Evolutionary conservation across 139 green algal genomes (phyloP).

Genomic region (Nannochloris sp.): DNA sequence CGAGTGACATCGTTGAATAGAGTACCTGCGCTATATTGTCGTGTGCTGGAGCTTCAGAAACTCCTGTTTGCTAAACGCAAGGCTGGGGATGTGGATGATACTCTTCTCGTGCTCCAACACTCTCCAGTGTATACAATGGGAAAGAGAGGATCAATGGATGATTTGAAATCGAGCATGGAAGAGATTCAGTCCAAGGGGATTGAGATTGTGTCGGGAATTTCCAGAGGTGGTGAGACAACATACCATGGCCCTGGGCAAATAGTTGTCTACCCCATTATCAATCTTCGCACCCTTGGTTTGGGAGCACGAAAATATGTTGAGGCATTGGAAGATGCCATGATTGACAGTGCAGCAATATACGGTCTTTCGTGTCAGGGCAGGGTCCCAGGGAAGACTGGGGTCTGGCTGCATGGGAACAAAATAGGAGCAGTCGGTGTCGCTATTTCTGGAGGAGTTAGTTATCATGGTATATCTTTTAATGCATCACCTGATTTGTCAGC

Average conservation of each 20-base stretch:
- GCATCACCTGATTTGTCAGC: slow-evolving; percentile 54
- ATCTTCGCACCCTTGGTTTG: slow-evolving; percentile 46
- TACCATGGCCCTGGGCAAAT: slow-evolving; percentile 88
- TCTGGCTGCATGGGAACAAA: slow-evolving; percentile 84
- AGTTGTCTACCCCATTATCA: slow-evolving; percentile 85
- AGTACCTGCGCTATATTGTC: slow-evolving; percentile 11
- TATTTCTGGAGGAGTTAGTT: slow-evolving; percentile 72
- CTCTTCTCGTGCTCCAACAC: slow-evolving; percentile 61
- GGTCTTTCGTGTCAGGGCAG: slow-evolving; percentile 42
- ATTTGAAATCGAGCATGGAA: slow-evolving; percentile 38
- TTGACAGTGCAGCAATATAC: slow-evolving; percentile 41
- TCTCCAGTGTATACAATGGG: slow-evolving; percentile 71
- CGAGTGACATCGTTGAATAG: slow-evolving; percentile 14
- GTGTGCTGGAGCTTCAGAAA: slow-evolving; percentile 32
- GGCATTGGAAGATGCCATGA: slow-evolving; percentile 74
- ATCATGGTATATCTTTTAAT: slow-evolving; percentile 90
- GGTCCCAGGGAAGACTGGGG: slow-evolving; percentile 55
- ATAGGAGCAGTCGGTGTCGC: slow-evolving; percentile 84
- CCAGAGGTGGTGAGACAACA: slow-evolving; percentile 75
- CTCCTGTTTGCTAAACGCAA: slow-evolving; percentile 20
- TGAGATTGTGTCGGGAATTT: slow-evolving; percentile 9
- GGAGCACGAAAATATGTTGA: slow-evolving; percentile 83
- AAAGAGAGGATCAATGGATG: slow-evolving; percentile 53
- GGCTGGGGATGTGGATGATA: slow-evolving; percentile 31
- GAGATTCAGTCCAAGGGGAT: background rate